These are phyloP conservation scores for Colletotrichum spinosum DNA, from an alignment of 2,329 filamentous ascomycete species.

Conservation along the genomic window DNA sequence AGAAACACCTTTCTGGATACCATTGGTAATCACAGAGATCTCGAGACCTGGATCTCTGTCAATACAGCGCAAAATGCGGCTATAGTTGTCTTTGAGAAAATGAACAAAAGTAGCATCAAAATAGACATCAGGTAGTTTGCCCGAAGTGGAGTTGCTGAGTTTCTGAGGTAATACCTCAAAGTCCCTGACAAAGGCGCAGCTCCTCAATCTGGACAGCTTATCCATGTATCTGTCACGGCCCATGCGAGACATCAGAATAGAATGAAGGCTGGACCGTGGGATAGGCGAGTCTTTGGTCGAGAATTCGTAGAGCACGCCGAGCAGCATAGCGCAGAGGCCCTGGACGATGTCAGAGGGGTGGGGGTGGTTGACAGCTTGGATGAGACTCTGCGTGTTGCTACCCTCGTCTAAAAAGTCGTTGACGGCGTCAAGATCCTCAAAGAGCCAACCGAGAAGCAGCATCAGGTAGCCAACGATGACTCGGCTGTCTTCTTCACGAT, in stretches of 20 bases:
- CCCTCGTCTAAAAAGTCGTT: slow-evolving; percentile 94
- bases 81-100: slow-evolving; percentile 96
- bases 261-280: slow-evolving; percentile 81
- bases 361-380: slow-evolving; percentile 77
- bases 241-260: slow-evolving; percentile 79
- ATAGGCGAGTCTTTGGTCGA: slow-evolving; percentile 97
- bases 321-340: slow-evolving; percentile 84
- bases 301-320: slow-evolving; percentile 95
- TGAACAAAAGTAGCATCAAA: slow-evolving; percentile 91
- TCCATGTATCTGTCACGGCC: slow-evolving; percentile 91
- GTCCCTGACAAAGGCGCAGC: slow-evolving; percentile 83
- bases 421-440: slow-evolving; percentile 90
- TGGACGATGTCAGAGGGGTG: slow-evolving; percentile 73
- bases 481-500: slow-evolving; percentile 81
- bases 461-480: slow-evolving; percentile 89
- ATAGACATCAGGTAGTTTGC: slow-evolving; percentile 79
- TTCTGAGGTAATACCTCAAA: slow-evolving; percentile 88
- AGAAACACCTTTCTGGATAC: slow-evolving; percentile 90
- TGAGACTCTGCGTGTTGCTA: slow-evolving; percentile 88
- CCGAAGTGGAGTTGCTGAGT: slow-evolving; percentile 58
- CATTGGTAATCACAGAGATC: slow-evolving; percentile 82
- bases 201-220: slow-evolving; percentile 80
- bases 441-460: slow-evolving; percentile 89
- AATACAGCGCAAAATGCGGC: slow-evolving; percentile 83
- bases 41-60: slow-evolving; percentile 92